These are phyloP conservation scores for Microdochium bolleyi DNA, from an alignment of 2,329 filamentous ascomycete genomes.

Conservation along the genomic window DNA sequence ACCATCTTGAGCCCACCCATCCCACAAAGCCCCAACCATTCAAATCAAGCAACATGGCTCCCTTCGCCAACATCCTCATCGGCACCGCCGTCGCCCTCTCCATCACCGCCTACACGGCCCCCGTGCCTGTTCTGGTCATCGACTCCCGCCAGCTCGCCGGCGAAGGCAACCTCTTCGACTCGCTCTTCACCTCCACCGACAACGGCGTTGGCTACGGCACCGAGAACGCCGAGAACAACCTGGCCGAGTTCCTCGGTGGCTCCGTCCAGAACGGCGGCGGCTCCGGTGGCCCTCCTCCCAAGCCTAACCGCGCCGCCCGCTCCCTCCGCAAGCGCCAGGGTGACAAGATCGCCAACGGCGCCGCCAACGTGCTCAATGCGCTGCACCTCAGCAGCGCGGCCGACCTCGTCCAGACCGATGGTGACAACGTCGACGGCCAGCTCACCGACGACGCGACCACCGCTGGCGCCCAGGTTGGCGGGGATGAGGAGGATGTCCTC, in stretches of 20 bases:
- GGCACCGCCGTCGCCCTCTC: not conserved
- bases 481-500: conserved; percentile 2
- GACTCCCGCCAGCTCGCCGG: conserved; percentile 6
- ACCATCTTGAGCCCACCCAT: not conserved
- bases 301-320: not conserved
- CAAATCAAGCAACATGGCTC: not conserved
- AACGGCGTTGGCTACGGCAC: conserved; percentile 5
- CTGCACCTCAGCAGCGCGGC: not conserved
- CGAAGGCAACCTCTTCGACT: conserved; percentile 3
- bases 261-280: not conserved
- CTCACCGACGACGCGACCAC: conserved; percentile 3
- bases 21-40: not conserved
- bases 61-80: not conserved
- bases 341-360: conserved; percentile 6
- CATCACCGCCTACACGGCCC: not conserved
- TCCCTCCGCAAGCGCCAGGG: conserved; percentile 1
- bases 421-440: conserved; percentile 5
- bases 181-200: conserved; percentile 5
- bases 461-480: conserved; percentile 2
- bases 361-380: conserved; percentile 1
- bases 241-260: conserved; percentile 1
- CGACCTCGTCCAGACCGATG: conserved; percentile 2
- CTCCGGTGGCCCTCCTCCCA: not conserved
- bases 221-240: conserved; percentile 5
- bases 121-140: not conserved